Percentiles rank a stretch among this genome's conserved stretches.
phyloP scores from a whole-genome alignment of 495 filamentous ascomycete species.

The Podospora tetraspora region DNA sequence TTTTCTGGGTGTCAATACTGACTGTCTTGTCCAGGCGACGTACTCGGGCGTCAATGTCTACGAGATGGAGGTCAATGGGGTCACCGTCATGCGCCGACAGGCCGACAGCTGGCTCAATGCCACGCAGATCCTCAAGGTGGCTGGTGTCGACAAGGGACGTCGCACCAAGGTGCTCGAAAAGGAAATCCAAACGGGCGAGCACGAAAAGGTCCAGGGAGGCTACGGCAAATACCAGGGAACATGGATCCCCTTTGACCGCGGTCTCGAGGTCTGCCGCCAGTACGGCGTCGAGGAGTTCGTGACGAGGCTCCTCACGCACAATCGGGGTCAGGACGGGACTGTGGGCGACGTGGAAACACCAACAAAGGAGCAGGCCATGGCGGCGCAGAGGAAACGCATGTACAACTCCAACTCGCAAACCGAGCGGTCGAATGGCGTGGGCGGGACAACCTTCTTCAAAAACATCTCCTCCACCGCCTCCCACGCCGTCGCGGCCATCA shows the following conservation, averaged over 20 bases:
- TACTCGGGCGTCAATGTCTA: conserved; percentile 95
- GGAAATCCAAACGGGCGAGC: conserved; percentile 89
- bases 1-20: background rate
- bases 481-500: conserved; percentile 88
- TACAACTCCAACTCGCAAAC: conserved; percentile 69
- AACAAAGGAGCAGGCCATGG: conserved; percentile 99
- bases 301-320: conserved; percentile 79
- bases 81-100: conserved; percentile 91
- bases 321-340: conserved; percentile 75
- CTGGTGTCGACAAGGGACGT: conserved; percentile 92
- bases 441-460: conserved; percentile 80
- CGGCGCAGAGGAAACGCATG: conserved; percentile 86
- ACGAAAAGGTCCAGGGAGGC: conserved; percentile 97
- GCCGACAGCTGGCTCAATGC: conserved; percentile 92
- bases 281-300: conserved; percentile 90
- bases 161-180: conserved; percentile 96
- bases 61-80: conserved; percentile 90
- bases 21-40: conserved; percentile 60
- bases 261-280: conserved; percentile 85
- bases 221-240: conserved; percentile 99
- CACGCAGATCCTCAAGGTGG: conserved; percentile 94
- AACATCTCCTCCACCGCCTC: conserved; percentile 92
- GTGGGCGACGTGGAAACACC: conserved; percentile 71
- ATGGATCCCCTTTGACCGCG: conserved; percentile 89
- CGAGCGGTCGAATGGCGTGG: conserved; percentile 57